phyloP scores from a whole-genome alignment of 2,329 filamentous ascomycete species.

The Colletotrichum paranaense region DNA sequence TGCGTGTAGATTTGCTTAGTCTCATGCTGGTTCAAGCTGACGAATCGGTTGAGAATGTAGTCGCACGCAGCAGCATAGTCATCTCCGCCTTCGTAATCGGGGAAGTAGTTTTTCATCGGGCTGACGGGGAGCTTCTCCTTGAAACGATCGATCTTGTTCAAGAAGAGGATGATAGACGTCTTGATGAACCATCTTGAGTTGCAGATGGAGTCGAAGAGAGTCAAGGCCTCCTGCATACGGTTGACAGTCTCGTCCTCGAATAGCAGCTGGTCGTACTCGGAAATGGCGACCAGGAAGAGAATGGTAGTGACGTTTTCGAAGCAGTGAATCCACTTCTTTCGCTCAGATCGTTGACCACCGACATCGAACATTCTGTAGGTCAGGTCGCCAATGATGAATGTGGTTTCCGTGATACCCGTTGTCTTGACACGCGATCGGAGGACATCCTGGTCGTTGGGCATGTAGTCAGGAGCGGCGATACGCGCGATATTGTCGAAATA shows the following conservation, averaged over 20 bases:
- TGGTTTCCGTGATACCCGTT: conserved; percentile 96
- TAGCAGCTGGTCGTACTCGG: conserved; percentile 94
- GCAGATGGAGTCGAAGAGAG: conserved; percentile 87
- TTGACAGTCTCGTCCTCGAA: conserved; percentile 98
- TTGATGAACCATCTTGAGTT: conserved; percentile 93
- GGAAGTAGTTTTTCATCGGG: conserved; percentile 91
- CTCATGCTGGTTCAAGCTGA: conserved; percentile 98
- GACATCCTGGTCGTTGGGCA: conserved; percentile 95
- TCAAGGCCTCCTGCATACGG: conserved; percentile 91
- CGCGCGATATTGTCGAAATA: conserved; percentile 97
- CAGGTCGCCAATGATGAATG: conserved; percentile 93
- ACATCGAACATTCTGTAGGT: conserved; percentile 99
- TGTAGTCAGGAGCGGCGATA: conserved; percentile 90
- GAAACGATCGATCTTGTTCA: conserved; percentile 92
- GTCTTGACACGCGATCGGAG: conserved; percentile 97
- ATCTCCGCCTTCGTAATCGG: conserved; percentile 92
- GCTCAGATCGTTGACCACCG: conserved; percentile 92
- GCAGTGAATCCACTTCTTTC: conserved; percentile 99
- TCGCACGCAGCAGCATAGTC: conserved; percentile 97
- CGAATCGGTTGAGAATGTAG: conserved; percentile 98
- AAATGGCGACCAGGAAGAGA: conserved; percentile 95
- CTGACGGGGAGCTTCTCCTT: conserved; percentile 86
- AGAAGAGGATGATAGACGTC: conserved; percentile 88
- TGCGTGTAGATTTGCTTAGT: conserved; percentile 99
- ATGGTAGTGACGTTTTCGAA: conserved; percentile 98